These are phyloP conservation scores for Penicillium cataractarum DNA, from an alignment of 495 filamentous ascomycete genomes.

Conservation along the genomic window DNA sequence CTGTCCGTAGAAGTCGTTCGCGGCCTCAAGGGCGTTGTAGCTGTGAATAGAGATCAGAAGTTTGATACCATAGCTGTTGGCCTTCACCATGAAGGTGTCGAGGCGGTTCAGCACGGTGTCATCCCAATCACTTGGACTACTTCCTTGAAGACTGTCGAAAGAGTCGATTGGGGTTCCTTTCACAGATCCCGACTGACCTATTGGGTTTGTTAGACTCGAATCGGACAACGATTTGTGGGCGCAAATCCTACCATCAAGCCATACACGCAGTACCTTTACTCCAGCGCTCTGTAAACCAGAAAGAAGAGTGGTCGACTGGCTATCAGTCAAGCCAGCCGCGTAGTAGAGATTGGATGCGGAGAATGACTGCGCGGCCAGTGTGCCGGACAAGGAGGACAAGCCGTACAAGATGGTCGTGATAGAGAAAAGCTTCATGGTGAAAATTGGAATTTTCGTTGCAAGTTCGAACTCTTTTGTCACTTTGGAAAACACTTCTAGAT, in stretches of 20 bases:
- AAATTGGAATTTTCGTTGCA: background rate
- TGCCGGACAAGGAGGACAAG: constrained; percentile 15
- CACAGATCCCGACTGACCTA: constrained; percentile 3
- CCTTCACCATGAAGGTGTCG: constrained; percentile 8
- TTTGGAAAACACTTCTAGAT: background rate
- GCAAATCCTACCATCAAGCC: background rate
- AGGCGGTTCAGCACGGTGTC: constrained; percentile 9
- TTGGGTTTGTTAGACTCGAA: background rate
- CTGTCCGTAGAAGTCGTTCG: constrained; percentile 13
- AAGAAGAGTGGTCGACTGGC: constrained; percentile 13
- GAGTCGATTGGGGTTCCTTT: background rate
- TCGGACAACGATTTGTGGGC: background rate
- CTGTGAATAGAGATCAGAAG: constrained; percentile 11
- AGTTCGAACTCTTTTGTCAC: background rate
- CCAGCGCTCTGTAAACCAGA: constrained; percentile 16
- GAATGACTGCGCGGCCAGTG: constrained; percentile 17
- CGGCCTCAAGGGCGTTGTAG: constrained; percentile 4
- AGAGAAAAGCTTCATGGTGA: background rate
- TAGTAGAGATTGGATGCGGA: constrained; percentile 22
- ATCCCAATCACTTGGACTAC: background rate
- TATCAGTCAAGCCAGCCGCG: constrained; percentile 17
- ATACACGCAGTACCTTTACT: constrained; percentile 6
- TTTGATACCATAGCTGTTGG: constrained; percentile 9
- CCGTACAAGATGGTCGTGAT: background rate
- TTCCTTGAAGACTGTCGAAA: background rate